Base-by-base conservation (phyloP, 1,139 yeast genomes). In the Kodamaea suecica region DNA sequence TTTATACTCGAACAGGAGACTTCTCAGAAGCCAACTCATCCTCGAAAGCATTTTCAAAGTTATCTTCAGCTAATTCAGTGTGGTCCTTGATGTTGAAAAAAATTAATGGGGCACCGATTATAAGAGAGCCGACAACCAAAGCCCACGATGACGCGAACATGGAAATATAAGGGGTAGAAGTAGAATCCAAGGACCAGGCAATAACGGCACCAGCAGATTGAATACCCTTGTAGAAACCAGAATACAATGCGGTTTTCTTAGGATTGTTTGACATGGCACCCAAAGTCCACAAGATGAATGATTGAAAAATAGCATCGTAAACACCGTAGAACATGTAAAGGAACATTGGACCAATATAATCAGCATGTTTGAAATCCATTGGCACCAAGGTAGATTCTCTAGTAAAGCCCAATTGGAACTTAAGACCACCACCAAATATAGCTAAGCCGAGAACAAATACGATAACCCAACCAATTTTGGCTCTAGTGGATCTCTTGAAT, bases 121-220 rank as follows among this genome's bases (percentile, higher is more conserved):
- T n/a, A 35, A 78, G 59, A 15, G 80, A 62, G 10, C 71, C 82
- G 28, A 60, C 63, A 29, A 69, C 59, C 45, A 78, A 59, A n/a
- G 66, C 83, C 84, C 84, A 78, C 13, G 75, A 66, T 17, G 76
- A 63, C 9, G 63, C 78, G 48, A 76, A 77, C 59, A 76, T 54
- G 36, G 55, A 50, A 50, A 65, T 61, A 55, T 63, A 77, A 13
- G 76, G 58, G 12, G 47, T 49, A 4, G 53, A 55, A 34, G 61
- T 45, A 24, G 78, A 70, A 50, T 78, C 82, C 41, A 78, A 58
- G 47, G 80, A 59, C 83, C 84, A 78, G 8, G 71, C 74, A 39
- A 78, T 63, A 15, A 80, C 83, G 14, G 79, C 78, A 50, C 80
- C 82, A 10, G 80, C 82, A 19, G 79, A 71, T 58, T 78, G 84